phyloP scores from a whole-genome alignment of 164 flowering plant genomes.

The Vitis riparia region DNA sequence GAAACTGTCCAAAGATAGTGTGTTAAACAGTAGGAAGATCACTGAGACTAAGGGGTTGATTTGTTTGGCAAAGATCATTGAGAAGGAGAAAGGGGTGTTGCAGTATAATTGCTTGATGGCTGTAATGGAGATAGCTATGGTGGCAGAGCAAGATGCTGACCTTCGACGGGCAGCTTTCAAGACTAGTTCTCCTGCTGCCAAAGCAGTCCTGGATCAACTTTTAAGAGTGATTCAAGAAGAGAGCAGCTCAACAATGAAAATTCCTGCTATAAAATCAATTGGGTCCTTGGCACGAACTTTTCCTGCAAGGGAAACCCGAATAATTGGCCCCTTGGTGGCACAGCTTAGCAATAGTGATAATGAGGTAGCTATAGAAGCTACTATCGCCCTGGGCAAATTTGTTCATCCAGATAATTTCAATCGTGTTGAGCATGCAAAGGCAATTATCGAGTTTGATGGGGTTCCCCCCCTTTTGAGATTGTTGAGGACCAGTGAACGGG shows the following conservation, averaged over 20 bases:
- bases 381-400: conserved; percentile 34
- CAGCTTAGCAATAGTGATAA: conserved; percentile 17
- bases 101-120: conserved; percentile 34
- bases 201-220: conserved; percentile 42
- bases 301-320: conserved; percentile 29
- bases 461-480: conserved; percentile 24
- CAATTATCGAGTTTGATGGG: conserved; percentile 31
- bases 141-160: conserved; percentile 36
- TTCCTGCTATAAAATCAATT: conserved; percentile 34
- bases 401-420: conserved; percentile 31
- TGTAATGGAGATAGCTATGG: conserved; percentile 35
- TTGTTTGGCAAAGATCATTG: conserved; percentile 39
- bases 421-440: conserved; percentile 32
- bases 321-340: conserved; percentile 30
- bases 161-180: conserved; percentile 43
- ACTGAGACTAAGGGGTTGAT: conserved; percentile 40
- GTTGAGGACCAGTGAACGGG: conserved; percentile 15
- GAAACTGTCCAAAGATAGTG: conserved; percentile 27
- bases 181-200: conserved; percentile 35
- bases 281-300: conserved; percentile 43
- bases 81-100: conserved; percentile 28
- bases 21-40: conserved; percentile 23
- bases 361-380: conserved; percentile 36
- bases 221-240: conserved; percentile 29
- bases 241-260: conserved; percentile 9